Evolutionary conservation across 306 rosid species (phyloP), one percentile per base, ranked within the genome.

Genomic region (Dryas octopetala): DNA sequence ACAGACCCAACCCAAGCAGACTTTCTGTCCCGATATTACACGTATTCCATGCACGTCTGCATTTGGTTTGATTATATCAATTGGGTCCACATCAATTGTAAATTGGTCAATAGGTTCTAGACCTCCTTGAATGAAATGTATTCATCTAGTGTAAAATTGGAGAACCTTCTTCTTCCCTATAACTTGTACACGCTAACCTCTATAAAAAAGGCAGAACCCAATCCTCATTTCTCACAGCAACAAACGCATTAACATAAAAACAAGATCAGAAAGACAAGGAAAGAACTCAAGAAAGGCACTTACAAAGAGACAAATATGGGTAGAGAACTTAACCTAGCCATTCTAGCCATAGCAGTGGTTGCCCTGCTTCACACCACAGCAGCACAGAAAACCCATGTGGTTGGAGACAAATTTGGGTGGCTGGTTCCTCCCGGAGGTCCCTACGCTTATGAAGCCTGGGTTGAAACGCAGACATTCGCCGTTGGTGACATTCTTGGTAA

Each of bases 361-460:
- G 76, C 81, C 17, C 49, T 73, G 26, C 32, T 79, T 9, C 86
- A 77, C 44, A 38, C 66, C 65, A 46, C 80, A 4, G 70, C 64
- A 59, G 86, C 84, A 46, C 40, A 58, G 28, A 47, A 74, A 53
- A 82, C 74, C 4, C 89, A 79, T 49, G 54, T 51, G 11, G 84
- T 85, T 7, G 89, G 89, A 49, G 86, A 60, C 4, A 13, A 26
- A 26, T 63, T 78, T 45, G 90, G 90, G 16, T 86, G 90, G 90
- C 12, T 68, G 5, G 61, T 87, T 62, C 90, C 90, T 57, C 75
- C 79, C 8, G 79, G 70, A 2, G 85, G 79, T 44, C 28, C 64
- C 4, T 1, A 58, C 43, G 70, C 74, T 38, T 87, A 87, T 11
- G 68, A 45, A 9, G 10, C 47, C 19, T 87, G 90, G 90, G 85